Percentiles rank a stretch among this genome's conserved stretches.
phyloP scores from a whole-genome alignment of 345 rosid genomes.

The Rhodamnia argentea region DNA sequence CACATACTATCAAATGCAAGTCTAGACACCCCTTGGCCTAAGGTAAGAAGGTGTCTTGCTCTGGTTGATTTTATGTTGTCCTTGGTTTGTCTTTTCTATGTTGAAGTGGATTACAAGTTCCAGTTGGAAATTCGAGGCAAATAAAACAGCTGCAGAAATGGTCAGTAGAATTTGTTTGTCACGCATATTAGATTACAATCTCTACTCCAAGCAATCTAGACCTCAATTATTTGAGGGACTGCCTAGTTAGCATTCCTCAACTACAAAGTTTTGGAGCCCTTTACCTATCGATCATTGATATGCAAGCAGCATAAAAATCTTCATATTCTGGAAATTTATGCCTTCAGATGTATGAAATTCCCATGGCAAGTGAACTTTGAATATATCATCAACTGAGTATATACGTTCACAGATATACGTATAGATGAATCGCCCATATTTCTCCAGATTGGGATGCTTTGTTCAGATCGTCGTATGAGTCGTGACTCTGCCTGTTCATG shows the following conservation, averaged over 20 bases:
- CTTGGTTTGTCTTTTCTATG: neutral
- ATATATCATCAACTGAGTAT: neutral
- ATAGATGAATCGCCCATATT: neutral
- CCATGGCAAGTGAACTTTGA: neutral
- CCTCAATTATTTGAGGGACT: neutral
- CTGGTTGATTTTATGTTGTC: neutral
- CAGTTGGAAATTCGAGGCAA: neutral
- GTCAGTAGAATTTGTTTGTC: neutral
- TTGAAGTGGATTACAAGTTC: neutral
- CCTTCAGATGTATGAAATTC: neutral
- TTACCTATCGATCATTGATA: neutral
- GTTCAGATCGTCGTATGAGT: neutral
- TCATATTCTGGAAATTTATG: neutral
- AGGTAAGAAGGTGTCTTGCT: conserved; percentile 22
- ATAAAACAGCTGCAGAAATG: neutral
- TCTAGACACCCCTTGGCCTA: conserved; percentile 82
- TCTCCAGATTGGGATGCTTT: neutral
- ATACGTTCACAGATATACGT: neutral
- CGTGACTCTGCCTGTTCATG: neutral
- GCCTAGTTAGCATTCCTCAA: neutral
- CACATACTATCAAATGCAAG: conserved; percentile 65
- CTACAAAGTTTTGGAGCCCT: neutral
- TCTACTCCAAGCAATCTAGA: neutral
- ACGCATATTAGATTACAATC: neutral
- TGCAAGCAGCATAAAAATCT: neutral